Evolutionary conservation across 169 alveolate species (phyloP), one percentile per base, ranked within the genome.

Genomic region (Cystoisospora suis): DNA sequence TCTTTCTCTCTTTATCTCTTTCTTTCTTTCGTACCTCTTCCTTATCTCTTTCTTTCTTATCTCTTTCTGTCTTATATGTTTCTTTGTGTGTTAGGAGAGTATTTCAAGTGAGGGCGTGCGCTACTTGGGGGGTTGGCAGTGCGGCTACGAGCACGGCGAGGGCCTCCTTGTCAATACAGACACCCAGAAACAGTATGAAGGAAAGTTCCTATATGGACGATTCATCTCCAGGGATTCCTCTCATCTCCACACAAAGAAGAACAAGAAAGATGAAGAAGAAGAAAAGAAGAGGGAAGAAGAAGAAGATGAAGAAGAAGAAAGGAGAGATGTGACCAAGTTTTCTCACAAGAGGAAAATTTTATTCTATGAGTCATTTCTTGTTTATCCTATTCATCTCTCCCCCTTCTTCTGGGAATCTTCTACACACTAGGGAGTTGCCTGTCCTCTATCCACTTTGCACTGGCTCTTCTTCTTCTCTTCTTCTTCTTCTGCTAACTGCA

Each of bases 91-190:
- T 36, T 44, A 90, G 94, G 94, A 90, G 70, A 36, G 87, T 79
- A 86, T 90, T 32, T 59, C 88, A 3, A 69, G 88, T 36, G 53
- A 77, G 38, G 94, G 94, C 59, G 91, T 58, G 72, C 36, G 88
- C 17, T 87, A 90, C 83, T 29, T 47, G 7, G 94, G 94, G 29
- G 79, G 83, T 36, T 90, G 94, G 94, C 75, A 72, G 12, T 65
- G 38, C 42, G 94, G 94, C 38, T 80, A 47, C 40, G 75, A 72
- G 4, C 89, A 90, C 88, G 94, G 94, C 12, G 47, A 34, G 27
- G 94, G 94, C 34, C 75, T 53, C 4, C 72, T 45, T 4, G 42
- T 56, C 32, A 79, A 87, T 49, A 42, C 91, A 23, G 70, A 36
- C 3, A 38, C 56, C 23, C 75, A 91, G 40, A 53, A 75, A 61